These are phyloP conservation scores for Diaporthe vexans DNA, from an alignment of 2,329 filamentous ascomycete genomes.

Conservation along the genomic window DNA sequence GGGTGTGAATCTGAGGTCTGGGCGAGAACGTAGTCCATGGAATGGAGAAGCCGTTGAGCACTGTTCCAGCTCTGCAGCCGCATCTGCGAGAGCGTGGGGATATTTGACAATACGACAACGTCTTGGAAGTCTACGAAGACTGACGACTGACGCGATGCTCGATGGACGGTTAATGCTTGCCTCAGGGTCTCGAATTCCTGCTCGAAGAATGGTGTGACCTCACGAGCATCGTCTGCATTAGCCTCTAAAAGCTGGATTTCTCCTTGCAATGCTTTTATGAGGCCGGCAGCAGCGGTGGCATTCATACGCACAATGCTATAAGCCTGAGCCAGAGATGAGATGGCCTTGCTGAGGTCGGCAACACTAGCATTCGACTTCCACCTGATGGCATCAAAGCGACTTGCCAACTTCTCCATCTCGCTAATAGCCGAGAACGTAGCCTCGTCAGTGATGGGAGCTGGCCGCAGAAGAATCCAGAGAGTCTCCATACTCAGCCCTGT, in stretches of 20 bases:
- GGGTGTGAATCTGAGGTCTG: slow-evolving; percentile 54
- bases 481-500: slow-evolving; percentile 85
- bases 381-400: slow-evolving; percentile 71
- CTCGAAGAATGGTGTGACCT: slow-evolving; percentile 64
- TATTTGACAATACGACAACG: slow-evolving; percentile 63
- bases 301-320: slow-evolving; percentile 68
- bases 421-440: slow-evolving; percentile 60
- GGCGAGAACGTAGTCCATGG: slow-evolving; percentile 61
- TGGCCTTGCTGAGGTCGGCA: slow-evolving; percentile 65
- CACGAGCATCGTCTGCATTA: slow-evolving; percentile 57
- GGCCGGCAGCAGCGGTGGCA: slow-evolving; percentile 57
- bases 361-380: slow-evolving; percentile 70
- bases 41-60: slow-evolving; percentile 59
- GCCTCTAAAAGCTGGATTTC: slow-evolving; percentile 68
- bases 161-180: slow-evolving; percentile 63
- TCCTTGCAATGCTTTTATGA: slow-evolving; percentile 63
- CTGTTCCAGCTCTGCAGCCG: slow-evolving; percentile 55
- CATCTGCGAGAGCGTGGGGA: slow-evolving; percentile 59
- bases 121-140: slow-evolving; percentile 52
- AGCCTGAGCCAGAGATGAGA: slow-evolving; percentile 67
- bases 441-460: slow-evolving; percentile 66
- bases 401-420: slow-evolving; percentile 69
- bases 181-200: slow-evolving; percentile 70
- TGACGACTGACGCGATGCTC: slow-evolving; percentile 44
- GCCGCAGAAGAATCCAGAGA: slow-evolving; percentile 81